Base-by-base conservation (phyloP, 2,329 filamentous ascomycete genomes). In the Apiospora rasikravindrae region DNA sequence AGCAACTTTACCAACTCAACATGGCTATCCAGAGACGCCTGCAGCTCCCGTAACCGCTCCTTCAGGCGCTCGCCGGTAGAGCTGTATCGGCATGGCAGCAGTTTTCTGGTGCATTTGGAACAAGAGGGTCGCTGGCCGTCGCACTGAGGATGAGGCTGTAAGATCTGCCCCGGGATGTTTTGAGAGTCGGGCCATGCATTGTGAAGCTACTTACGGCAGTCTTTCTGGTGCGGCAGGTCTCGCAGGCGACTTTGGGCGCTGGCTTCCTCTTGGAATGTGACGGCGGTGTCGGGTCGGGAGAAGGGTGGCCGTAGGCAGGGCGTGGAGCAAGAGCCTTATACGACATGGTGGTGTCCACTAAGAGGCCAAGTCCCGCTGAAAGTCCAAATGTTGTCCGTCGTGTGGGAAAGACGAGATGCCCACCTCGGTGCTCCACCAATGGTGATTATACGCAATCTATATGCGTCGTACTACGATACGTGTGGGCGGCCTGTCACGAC, bases 281-380 rank as follows among this genome's bases (percentile, higher is more conserved):
- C 10, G 57, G 33, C 24, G 57, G n/a, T 40, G 57, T 40, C 57
- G 29, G 57, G 4, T 64, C 57, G 11, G 57, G 45, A 49, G 10
- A 14, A 13, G 13, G 57, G 22, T 29, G 11, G 29, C 57, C 33
- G 40, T 13, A 40, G 19, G 33, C 57, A 37, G 57, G 57, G 10
- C 57, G 57, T 14, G 57, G 57, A n/a, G 57, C 57, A 64, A 64
- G 57, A 40, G 57, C 10, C 57, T 64, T 64, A 11, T 64, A 64
- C 57, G 57, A 40, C 57, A 64, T 64, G 57, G 3, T 64, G 57
- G 1, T 14, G n/a, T 40, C 57, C 1, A 8, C 19, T 22, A 2
- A 2, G 4, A 5, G 29, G 8, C 19, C 22, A 40, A 2, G 8
- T 40, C 51, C 26, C 4, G 13, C 6, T 7, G 26, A 33, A 8